Evolutionary conservation across 768 basidiomycete species (phyloP).

Genomic region (Mycena rosella): DNA sequence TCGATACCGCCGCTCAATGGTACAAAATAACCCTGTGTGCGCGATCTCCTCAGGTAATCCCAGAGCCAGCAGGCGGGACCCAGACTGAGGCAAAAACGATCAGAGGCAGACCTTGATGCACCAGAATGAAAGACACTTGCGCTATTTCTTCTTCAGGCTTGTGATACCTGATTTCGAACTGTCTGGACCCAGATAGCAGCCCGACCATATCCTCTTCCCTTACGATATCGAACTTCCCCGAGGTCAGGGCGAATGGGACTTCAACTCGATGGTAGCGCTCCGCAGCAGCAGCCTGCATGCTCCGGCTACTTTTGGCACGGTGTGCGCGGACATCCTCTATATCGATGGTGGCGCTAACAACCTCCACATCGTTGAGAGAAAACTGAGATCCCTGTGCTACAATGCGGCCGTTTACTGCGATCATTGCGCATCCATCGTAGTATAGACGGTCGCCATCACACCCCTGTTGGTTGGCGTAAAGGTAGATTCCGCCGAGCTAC

Average conservation of each 20-base stretch:
- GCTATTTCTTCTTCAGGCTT: slow-evolving; percentile 97
- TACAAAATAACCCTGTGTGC: slow-evolving; percentile 94
- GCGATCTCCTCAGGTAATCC: slow-evolving; percentile 96
- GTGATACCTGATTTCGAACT: slow-evolving; percentile 77
- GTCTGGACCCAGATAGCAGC: slow-evolving; percentile 50
- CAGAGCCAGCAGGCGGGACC: slow-evolving; percentile 99
- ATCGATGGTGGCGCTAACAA: slow-evolving; percentile 95
- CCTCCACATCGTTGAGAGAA: slow-evolving; percentile 95
- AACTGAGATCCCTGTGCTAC: slow-evolving; percentile 98
- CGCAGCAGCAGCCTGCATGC: slow-evolving; percentile 87
- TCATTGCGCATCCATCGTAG: slow-evolving; percentile 98
- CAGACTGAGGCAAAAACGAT: slow-evolving; percentile 61
- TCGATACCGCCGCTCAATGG: slow-evolving; percentile 98
- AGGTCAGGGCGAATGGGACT: slow-evolving; percentile 82
- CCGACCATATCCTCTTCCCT: slow-evolving; percentile 63
- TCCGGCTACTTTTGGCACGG: slow-evolving; percentile 84
- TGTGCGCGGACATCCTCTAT: slow-evolving; percentile 97
- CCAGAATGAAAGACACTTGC: slow-evolving; percentile 61
- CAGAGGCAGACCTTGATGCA: neutral
- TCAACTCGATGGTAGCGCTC: slow-evolving; percentile 87
- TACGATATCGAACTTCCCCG: slow-evolving; percentile 77
- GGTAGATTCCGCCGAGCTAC: slow-evolving; percentile 95
- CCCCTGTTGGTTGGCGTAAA: slow-evolving; percentile 99
- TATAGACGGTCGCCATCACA: slow-evolving; percentile 98
- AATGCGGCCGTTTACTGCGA: slow-evolving; percentile 92